Percentiles rank a stretch among this genome's conserved stretches.
These are phyloP conservation scores for Annulohypoxylon nitens DNA, from an alignment of 495 filamentous ascomycete genomes.

Conservation along the genomic window DNA sequence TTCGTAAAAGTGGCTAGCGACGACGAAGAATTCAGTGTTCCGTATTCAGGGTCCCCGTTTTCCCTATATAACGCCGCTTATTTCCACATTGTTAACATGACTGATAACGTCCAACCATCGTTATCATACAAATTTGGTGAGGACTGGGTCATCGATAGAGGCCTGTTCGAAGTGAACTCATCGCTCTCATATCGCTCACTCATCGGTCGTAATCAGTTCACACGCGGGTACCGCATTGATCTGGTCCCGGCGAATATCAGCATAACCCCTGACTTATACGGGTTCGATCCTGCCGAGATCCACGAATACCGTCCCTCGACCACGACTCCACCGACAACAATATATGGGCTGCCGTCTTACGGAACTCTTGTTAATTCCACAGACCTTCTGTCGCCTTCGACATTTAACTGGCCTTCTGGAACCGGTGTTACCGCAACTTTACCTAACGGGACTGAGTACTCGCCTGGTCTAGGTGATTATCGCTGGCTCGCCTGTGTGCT, in stretches of 20 bases:
- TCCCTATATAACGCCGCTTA: constrained; percentile 46
- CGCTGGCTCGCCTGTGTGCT: constrained; percentile 41
- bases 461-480: constrained; percentile 43
- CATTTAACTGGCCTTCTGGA: constrained; percentile 36
- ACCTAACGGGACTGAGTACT: constrained; percentile 24
- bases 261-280: constrained; percentile 41
- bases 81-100: constrained; percentile 37
- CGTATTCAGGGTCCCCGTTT: constrained; percentile 48
- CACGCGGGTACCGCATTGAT: constrained; percentile 40
- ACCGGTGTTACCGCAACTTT: constrained; percentile 23
- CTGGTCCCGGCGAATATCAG: constrained; percentile 44
- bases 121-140: constrained; percentile 34
- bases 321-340: constrained; percentile 15
- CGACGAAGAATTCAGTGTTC: constrained; percentile 45
- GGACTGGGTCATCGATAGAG: constrained; percentile 30
- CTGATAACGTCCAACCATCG: constrained; percentile 16
- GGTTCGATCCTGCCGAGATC: constrained; percentile 31
- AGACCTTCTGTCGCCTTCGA: constrained; percentile 28
- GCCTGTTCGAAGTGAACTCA: constrained; percentile 35
- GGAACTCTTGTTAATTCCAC: constrained; percentile 37
- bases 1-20: constrained; percentile 41
- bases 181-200: constrained; percentile 29
- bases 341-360: constrained; percentile 34
- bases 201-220: constrained; percentile 38
- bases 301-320: constrained; percentile 35